These are phyloP conservation scores for Solanum hybrid DNA, from an alignment of 305 asterid species.

Conservation along the genomic window DNA sequence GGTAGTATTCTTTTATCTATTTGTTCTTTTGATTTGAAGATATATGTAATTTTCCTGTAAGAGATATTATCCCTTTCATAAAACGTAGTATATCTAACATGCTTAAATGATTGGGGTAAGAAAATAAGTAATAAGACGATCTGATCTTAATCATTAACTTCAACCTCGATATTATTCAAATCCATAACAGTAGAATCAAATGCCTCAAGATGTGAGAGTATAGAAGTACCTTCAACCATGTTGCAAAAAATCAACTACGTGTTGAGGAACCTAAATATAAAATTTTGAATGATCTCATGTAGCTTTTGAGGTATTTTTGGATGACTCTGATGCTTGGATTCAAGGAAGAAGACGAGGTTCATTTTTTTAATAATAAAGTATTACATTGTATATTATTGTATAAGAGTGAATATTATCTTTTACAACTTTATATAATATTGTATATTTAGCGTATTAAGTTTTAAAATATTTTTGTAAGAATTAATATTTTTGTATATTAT, in stretches of 20 bases:
- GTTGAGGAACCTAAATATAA: neutral
- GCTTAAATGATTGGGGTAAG: neutral
- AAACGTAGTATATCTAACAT: too few relatives aligned
- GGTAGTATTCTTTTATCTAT: too few relatives aligned
- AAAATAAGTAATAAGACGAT: neutral
- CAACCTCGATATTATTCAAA: neutral
- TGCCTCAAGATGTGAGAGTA: neutral
- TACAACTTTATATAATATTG: neutral
- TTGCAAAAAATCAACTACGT: neutral
- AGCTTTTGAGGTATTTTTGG: neutral
- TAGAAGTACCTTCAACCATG: neutral
- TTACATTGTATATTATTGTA: too few relatives aligned
- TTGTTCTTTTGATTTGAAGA: neutral
- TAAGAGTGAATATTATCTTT: neutral
- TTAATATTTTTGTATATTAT: too few relatives aligned
- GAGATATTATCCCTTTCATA: too few relatives aligned
- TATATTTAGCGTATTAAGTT: neutral
- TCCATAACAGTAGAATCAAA: neutral
- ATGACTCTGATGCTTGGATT: neutral
- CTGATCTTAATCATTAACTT: neutral
- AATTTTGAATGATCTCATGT: neutral
- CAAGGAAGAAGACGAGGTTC: neutral
- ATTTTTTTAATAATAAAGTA: neutral
- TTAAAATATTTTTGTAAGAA: neutral
- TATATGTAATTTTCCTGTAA: too few relatives aligned